Conservation (phyloP, 345 rosid genomes). For the Capsella bursapastoris region DNA sequence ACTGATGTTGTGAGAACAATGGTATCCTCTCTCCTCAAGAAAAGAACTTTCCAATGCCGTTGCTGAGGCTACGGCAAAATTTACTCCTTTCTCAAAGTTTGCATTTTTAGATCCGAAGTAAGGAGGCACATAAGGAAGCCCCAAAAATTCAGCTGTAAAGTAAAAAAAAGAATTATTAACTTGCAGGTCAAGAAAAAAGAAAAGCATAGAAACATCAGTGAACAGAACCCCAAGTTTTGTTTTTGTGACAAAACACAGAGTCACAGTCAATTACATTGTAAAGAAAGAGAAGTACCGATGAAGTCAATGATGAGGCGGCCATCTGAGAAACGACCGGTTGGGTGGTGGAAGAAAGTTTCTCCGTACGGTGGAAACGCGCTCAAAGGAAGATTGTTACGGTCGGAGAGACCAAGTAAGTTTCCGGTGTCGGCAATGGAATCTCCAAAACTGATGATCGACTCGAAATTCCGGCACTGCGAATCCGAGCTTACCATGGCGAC, state of each 20-base stretch:
- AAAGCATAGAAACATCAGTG: neutral
- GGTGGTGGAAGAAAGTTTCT: too few relatives aligned
- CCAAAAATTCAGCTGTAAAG: constrained; percentile 51
- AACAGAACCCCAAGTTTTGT: too few relatives aligned
- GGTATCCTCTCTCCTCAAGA: constrained; percentile 41
- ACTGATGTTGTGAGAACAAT: constrained; percentile 27
- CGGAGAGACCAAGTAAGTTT: neutral
- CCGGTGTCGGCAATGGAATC: neutral
- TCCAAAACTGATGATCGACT: neutral
- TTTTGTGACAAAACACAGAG: too few relatives aligned
- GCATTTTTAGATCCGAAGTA: too few relatives aligned
- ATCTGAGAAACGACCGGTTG: too few relatives aligned
- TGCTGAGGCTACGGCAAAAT: constrained; percentile 51
- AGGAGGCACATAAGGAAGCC: too few relatives aligned
- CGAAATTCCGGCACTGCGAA: neutral
- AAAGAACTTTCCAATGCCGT: constrained; percentile 46
- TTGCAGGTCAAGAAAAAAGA: neutral
- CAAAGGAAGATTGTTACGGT: neutral
- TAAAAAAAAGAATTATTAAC: too few relatives aligned
- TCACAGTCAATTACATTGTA: too few relatives aligned
- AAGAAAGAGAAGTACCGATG: neutral
- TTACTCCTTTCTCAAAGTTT: too few relatives aligned
- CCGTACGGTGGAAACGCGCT: too few relatives aligned
- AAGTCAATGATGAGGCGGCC: too few relatives aligned
- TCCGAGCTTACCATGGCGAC: neutral